Evolutionary conservation across 345 rosid species (phyloP).

Genomic region (Schrenkiella parvula): DNA sequence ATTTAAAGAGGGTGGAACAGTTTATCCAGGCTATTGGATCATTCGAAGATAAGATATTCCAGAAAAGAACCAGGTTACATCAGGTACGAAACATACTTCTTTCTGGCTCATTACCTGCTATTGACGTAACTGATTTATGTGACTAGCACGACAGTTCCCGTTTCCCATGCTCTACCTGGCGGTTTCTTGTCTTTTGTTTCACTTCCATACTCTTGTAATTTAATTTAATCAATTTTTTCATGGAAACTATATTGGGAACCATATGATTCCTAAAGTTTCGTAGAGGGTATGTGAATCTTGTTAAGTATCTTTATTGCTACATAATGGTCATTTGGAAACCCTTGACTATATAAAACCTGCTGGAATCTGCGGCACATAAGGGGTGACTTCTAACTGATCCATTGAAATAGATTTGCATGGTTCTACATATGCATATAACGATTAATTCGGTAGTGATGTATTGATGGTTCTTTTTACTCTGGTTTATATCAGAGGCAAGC

Average conservation of each 20-base stretch:
- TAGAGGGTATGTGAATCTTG: neutral
- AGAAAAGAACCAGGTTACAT: slow-evolving; percentile 74
- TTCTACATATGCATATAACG: neutral
- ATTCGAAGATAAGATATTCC: slow-evolving; percentile 85
- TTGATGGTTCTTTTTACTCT: slow-evolving; percentile 11
- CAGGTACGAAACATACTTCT: slow-evolving; percentile 43
- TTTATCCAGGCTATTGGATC: slow-evolving; percentile 94
- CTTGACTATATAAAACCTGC: neutral
- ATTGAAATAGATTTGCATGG: neutral
- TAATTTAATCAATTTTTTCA: neutral
- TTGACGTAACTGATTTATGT: neutral
- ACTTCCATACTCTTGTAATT: neutral
- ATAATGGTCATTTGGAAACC: neutral
- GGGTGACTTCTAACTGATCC: neutral
- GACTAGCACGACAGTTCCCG: neutral
- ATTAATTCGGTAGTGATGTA: neutral
- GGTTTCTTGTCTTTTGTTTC: neutral
- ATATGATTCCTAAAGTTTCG: neutral
- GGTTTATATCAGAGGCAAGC: slow-evolving; percentile 65
- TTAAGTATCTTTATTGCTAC: neutral
- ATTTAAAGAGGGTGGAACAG: slow-evolving; percentile 73
- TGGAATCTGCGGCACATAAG: neutral
- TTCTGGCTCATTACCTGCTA: neutral
- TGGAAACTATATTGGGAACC: neutral
- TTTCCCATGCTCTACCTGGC: neutral